Evolutionary conservation across 495 filamentous ascomycete genomes (phyloP), one percentile per base, ranked within the genome.

Genomic region (Penicillium goetzii): DNA sequence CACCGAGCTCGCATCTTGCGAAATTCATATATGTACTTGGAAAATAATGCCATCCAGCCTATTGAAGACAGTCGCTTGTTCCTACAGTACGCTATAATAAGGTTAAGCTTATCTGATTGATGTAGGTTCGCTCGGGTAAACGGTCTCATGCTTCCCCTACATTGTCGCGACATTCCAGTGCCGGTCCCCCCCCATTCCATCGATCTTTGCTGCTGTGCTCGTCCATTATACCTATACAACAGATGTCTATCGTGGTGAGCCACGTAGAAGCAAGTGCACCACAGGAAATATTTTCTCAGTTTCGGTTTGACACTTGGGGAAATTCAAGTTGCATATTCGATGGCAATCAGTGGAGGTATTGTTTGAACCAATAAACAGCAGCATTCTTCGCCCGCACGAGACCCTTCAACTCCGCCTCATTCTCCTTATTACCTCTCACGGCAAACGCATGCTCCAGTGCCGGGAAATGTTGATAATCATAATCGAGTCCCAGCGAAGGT

Each of bases 391-490:
- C 64, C 38, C 61, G 64, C 38, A 56, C 61, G 38, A 67, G 17
- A 5, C 58, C 67, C 41, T 50, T 64, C 56, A 43, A 60, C 50
- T 70, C 67, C 23, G 61, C 61, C 36, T 58, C 53, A 38, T 81
- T 68, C 17, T 66, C 68, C 54, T 63, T 69, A 70, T 86, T 72
- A 2, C 82, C 84, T 19, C 83, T 69, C 1, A 78, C 59, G 4
- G 83, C 69, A 63, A 77, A 84, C 3, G 72, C 80, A 74, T 90
- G 87, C 61, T 63, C 67, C 19, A 86, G 59, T 3, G 82, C 83
- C 0, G 84, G 80, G 60, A 86, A 87, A 63, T 85, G 78, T 70
- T 81, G 78, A 69, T 86, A 89, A 50, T 86, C 84, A 68, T 83
- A 87, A 26, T 76, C 71, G 21, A 87, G 60, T 1, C 76, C 76